Evolutionary conservation across 495 filamentous ascomycete genomes (phyloP).

Genomic region (Penicillium mononematosum): DNA sequence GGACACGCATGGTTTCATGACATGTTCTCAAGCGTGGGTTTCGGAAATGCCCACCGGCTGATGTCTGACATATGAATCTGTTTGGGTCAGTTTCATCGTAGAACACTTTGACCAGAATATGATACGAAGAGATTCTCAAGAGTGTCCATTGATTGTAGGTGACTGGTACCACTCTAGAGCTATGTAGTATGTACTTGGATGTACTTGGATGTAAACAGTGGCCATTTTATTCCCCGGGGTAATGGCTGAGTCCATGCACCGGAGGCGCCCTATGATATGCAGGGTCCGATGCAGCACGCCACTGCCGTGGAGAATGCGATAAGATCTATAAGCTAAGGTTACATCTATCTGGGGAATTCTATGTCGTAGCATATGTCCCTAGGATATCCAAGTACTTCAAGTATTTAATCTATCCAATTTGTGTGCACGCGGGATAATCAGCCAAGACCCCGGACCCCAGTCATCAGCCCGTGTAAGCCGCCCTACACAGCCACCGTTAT

Average conservation of each 20-base stretch:
- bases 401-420: background rate
- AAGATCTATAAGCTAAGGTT: slow-evolving; percentile 4
- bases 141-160: background rate
- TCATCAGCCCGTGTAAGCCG: background rate
- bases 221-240: background rate
- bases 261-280: slow-evolving; percentile 11
- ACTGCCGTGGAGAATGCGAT: slow-evolving; percentile 10
- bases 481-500: background rate
- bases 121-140: background rate
- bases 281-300: slow-evolving; percentile 18
- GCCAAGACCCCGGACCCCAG: slow-evolving; percentile 12
- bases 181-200: background rate
- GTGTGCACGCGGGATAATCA: background rate
- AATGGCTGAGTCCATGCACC: background rate
- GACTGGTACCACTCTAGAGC: background rate
- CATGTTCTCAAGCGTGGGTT: background rate
- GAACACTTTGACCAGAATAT: slow-evolving; percentile 1
- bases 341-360: background rate
- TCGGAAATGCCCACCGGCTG: background rate
- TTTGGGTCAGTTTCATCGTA: slow-evolving; percentile 1
- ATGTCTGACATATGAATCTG: slow-evolving; percentile 1
- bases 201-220: slow-evolving; percentile 9
- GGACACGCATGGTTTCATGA: background rate
- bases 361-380: background rate
- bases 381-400: background rate